A percentile compares a stretch with the other conserved stretches of the same genome.
Evolutionary conservation across 75 land plant genomes (phyloP).

Genomic region (Azolla pinnata): DNA sequence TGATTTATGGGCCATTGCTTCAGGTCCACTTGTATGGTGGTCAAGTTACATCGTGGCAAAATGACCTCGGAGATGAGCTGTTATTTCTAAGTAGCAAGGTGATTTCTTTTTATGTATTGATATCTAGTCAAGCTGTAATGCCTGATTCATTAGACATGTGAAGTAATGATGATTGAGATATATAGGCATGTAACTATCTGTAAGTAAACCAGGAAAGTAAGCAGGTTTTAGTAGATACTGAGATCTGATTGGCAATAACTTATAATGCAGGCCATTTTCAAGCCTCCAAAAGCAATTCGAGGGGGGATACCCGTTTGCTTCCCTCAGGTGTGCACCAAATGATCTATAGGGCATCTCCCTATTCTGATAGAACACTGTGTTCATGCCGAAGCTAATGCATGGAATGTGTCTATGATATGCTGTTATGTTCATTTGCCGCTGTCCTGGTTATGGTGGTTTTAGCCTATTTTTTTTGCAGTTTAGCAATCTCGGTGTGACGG

Average conservation of each 20-base stretch:
- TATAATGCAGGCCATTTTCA: slow-evolving; percentile 36
- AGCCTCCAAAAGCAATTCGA: slow-evolving; percentile 58
- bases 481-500: slow-evolving; percentile 46
- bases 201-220: too few species aligned
- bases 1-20: not conserved
- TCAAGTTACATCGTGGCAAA: slow-evolving; percentile 36
- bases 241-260: too few species aligned
- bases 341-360: not conserved
- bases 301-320: slow-evolving; percentile 67
- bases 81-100: slow-evolving; percentile 26
- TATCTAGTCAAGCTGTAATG: not conserved
- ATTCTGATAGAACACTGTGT: not conserved
- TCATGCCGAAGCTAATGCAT: too few species aligned
- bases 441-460: slow-evolving; percentile 23
- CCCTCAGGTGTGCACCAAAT: slow-evolving; percentile 42
- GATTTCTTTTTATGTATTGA: too few species aligned
- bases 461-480: slow-evolving; percentile 39
- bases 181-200: too few species aligned
- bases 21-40: slow-evolving; percentile 22
- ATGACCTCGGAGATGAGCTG: slow-evolving; percentile 28
- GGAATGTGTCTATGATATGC: too few species aligned
- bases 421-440: slow-evolving; percentile 25
- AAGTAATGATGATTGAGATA: too few species aligned
- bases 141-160: too few species aligned
- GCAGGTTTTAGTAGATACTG: too few species aligned